phyloP scores from a whole-genome alignment of 169 alveolate species.

The Plasmodium yoelii region DNA sequence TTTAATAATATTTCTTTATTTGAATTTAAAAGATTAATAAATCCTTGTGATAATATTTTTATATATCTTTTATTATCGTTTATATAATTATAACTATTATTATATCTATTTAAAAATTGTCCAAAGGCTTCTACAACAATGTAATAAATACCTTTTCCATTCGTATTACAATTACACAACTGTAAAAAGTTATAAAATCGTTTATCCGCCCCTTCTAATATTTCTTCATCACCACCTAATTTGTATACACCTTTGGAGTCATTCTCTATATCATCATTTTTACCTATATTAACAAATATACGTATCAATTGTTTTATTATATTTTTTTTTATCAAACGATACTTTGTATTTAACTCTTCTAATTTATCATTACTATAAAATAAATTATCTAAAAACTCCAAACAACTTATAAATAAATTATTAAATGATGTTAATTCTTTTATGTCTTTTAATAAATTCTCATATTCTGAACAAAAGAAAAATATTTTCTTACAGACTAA shows the following conservation, averaged over 20 bases:
- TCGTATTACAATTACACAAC: background rate
- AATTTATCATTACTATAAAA: slow-evolving; percentile 65
- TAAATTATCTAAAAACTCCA: slow-evolving; percentile 35
- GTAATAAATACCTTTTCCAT: slow-evolving; percentile 10
- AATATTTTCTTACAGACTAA: slow-evolving; percentile 51
- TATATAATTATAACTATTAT: background rate
- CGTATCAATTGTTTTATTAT: slow-evolving; percentile 22
- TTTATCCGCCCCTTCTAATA: background rate
- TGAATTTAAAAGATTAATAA: slow-evolving; percentile 31
- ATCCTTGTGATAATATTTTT: slow-evolving; percentile 17
- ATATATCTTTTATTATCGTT: slow-evolving; percentile 32
- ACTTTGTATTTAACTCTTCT: slow-evolving; percentile 16
- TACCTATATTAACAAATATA: background rate
- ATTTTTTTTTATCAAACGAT: slow-evolving; percentile 41
- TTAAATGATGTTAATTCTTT: slow-evolving; percentile 7
- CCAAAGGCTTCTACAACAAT: slow-evolving; percentile 56
- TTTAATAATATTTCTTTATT: slow-evolving; percentile 47
- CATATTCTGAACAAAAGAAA: slow-evolving; percentile 24
- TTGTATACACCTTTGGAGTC: background rate
- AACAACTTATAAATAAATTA: slow-evolving; percentile 39
- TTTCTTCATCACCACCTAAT: background rate
- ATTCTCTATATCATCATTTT: background rate
- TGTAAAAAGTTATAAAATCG: slow-evolving; percentile 3
- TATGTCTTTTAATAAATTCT: slow-evolving; percentile 22
- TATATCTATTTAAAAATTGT: slow-evolving; percentile 19